Conservation (phyloP, 495 filamentous ascomycete species). For the Glonium stellatum region DNA sequence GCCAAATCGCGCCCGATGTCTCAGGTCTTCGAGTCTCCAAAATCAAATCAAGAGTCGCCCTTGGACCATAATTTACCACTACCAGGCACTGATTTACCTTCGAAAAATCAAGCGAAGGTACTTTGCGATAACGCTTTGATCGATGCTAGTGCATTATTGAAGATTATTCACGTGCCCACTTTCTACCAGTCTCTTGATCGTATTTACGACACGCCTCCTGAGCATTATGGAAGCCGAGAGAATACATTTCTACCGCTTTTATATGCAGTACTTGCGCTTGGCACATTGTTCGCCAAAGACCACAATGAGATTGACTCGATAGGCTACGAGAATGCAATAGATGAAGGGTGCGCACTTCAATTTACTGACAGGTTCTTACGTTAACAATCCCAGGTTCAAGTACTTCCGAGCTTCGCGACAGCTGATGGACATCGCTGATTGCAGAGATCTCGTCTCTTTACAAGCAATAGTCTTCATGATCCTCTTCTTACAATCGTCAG, state of each 20-base stretch:
- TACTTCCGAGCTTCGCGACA: slow-evolving; percentile 77
- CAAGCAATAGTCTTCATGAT: slow-evolving; percentile 91
- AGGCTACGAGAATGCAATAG: slow-evolving; percentile 66
- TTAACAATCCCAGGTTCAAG: slow-evolving; percentile 54
- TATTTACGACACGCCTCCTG: slow-evolving; percentile 65
- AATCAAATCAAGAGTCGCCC: slow-evolving; percentile 55
- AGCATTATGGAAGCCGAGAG: slow-evolving; percentile 66
- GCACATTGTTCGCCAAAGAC: slow-evolving; percentile 68
- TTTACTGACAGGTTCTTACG: slow-evolving; percentile 3
- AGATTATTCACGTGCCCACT: slow-evolving; percentile 80
- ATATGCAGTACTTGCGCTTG: slow-evolving; percentile 77
- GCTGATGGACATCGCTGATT: slow-evolving; percentile 84
- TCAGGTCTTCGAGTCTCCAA: slow-evolving; percentile 65
- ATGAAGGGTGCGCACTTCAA: slow-evolving; percentile 58
- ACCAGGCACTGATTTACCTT: slow-evolving; percentile 47
- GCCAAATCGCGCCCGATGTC: slow-evolving; percentile 38
- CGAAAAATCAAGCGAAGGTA: slow-evolving; percentile 55
- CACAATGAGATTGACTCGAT: slow-evolving; percentile 42
- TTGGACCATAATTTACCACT: slow-evolving; percentile 36
- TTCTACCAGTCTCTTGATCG: slow-evolving; percentile 73
- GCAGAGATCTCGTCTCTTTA: slow-evolving; percentile 74
- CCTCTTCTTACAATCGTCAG: slow-evolving; percentile 83
- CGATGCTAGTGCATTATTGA: slow-evolving; percentile 74
- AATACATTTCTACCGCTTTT: slow-evolving; percentile 75
- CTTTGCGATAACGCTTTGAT: slow-evolving; percentile 74